These are phyloP conservation scores for Hibiscus syriacus DNA, from an alignment of 345 rosid genomes.

Conservation along the genomic window DNA sequence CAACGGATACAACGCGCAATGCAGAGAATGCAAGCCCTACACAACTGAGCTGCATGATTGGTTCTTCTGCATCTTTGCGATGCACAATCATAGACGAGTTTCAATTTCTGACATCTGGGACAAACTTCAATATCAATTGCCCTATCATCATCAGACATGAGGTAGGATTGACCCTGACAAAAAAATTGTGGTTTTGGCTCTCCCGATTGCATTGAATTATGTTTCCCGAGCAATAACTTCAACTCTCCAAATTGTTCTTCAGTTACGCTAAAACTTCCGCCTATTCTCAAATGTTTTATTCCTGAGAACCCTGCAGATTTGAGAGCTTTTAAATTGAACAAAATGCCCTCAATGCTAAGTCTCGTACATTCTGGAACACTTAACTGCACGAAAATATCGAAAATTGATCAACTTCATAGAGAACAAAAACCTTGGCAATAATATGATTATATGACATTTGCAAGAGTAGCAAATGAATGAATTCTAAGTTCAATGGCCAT, in stretches of 20 bases:
- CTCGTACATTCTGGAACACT: conserved; percentile 15
- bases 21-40: conserved; percentile 18
- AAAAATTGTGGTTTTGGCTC: conserved; percentile 1
- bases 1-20: conserved; percentile 9
- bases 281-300: conserved; percentile 13
- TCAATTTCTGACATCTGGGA: conserved; percentile 10
- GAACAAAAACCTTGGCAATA: too few species aligned
- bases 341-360: conserved; percentile 12
- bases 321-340: conserved; percentile 8
- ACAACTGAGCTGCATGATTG: conserved; percentile 4
- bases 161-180: background rate
- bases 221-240: conserved; percentile 9
- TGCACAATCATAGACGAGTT: conserved; percentile 15
- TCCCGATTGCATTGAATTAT: background rate
- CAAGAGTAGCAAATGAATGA: too few species aligned
- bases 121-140: conserved; percentile 12
- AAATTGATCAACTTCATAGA: background rate
- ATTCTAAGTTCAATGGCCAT: too few species aligned
- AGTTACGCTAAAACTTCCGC: background rate
- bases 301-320: background rate
- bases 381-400: conserved; percentile 4
- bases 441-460: too few species aligned
- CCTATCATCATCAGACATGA: conserved; percentile 12
- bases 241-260: conserved; percentile 12
- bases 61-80: conserved; percentile 7